phyloP scores from a whole-genome alignment of 139 green algal species.

The Closterium sp. region DNA sequence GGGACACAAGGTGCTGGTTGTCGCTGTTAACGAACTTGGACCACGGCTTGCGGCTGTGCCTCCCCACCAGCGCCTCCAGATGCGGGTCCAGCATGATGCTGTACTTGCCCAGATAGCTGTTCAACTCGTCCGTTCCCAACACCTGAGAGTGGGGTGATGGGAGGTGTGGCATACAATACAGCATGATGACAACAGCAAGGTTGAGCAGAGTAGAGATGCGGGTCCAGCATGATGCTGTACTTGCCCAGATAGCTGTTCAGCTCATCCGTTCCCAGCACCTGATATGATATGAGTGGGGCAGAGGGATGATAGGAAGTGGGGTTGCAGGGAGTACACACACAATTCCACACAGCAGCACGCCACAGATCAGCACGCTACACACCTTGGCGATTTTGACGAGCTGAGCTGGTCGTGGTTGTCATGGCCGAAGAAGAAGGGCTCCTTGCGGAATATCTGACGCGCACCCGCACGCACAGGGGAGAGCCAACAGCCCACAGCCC shows the following conservation, averaged over 20 bases:
- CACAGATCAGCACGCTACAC: too few relatives aligned
- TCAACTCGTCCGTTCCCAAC: slow-evolving; percentile 89
- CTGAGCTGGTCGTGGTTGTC: too few relatives aligned
- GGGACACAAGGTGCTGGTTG: slow-evolving; percentile 91
- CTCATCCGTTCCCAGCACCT: slow-evolving; percentile 91
- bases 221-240: slow-evolving; percentile 96
- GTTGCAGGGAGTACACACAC: too few relatives aligned
- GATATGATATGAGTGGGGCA: background rate
- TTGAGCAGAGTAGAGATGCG: too few relatives aligned
- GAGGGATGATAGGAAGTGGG: too few relatives aligned
- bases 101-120: slow-evolving; percentile 93
- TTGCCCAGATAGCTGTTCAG: slow-evolving; percentile 88
- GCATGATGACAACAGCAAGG: too few relatives aligned
- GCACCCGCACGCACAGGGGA: slow-evolving; percentile 75
- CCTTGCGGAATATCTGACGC: slow-evolving; percentile 85
- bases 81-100: slow-evolving; percentile 94
- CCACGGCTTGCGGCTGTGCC: slow-evolving; percentile 86
- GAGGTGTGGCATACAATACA: too few relatives aligned
- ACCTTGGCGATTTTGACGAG: too few relatives aligned
- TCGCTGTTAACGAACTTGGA: slow-evolving; percentile 89
- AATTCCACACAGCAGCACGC: too few relatives aligned
- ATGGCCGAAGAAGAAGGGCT: slow-evolving; percentile 98
- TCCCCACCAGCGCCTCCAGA: slow-evolving; percentile 70
- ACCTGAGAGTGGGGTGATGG: slow-evolving; percentile 63
- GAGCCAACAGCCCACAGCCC: too few relatives aligned